These are phyloP conservation scores for Coemansia sp. DNA, from an alignment of 192 early-diverging fungal species.

Conservation along the genomic window DNA sequence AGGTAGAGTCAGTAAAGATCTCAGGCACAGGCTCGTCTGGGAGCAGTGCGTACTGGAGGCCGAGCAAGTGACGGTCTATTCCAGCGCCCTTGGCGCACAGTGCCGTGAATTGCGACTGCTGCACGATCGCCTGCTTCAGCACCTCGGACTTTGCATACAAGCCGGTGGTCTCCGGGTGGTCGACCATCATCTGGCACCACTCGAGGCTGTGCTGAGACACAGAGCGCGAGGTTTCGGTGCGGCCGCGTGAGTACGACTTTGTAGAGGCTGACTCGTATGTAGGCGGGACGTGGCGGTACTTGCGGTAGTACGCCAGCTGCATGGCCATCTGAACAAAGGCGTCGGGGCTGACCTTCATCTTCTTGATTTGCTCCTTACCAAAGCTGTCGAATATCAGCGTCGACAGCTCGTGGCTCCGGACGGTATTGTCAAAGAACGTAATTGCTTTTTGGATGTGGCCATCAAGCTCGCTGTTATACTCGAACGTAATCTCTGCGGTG, in stretches of 20 bases:
- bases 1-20: conserved; percentile 58
- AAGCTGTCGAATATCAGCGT: conserved; percentile 72
- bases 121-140: conserved; percentile 53
- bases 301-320: conserved; percentile 72
- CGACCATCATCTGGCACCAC: conserved; percentile 61
- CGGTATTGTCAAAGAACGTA: conserved; percentile 65
- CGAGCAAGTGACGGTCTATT: conserved; percentile 72
- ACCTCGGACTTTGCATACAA: conserved; percentile 54
- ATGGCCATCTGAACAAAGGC: conserved; percentile 77
- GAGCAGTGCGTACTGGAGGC: conserved; percentile 59
- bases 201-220: conserved; percentile 60
- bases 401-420: conserved; percentile 65
- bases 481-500: conserved; percentile 56
- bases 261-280: conserved; percentile 77
- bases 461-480: conserved; percentile 53
- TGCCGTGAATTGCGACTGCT: conserved; percentile 58
- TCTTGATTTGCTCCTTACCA: conserved; percentile 72
- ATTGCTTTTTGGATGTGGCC: conserved; percentile 60
- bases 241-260: conserved; percentile 65
- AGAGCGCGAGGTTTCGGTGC: conserved; percentile 77
- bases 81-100: conserved; percentile 63
- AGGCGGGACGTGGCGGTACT: conserved; percentile 60
- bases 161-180: conserved; percentile 50
- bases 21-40: conserved; percentile 41
- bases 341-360: conserved; percentile 60